Conservation (phyloP, 306 rosid genomes). For the Quercus aquifolioides region DNA sequence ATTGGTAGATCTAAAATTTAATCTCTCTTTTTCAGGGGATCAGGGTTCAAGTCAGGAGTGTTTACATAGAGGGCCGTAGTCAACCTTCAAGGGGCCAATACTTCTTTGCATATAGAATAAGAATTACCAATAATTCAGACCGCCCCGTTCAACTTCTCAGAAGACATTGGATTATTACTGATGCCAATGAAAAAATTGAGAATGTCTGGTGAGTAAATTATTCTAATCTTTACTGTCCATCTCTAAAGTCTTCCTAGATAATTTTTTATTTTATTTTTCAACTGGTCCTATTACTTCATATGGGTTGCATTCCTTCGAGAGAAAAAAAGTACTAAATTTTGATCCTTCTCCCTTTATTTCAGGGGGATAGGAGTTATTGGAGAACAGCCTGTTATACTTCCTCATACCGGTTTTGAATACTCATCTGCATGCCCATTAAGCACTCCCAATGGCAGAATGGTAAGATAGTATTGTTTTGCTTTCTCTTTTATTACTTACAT, state of each 20-base stretch:
- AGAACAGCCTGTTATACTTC: conserved; percentile 92
- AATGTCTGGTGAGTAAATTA: conserved; percentile 67
- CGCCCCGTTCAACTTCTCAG: conserved; percentile 81
- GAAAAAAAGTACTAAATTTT: not conserved
- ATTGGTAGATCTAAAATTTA: conserved; percentile 15
- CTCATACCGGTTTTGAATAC: conserved; percentile 81
- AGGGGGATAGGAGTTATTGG: conserved; percentile 99
- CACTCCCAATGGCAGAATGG: conserved; percentile 96
- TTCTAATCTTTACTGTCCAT: conserved; percentile 20
- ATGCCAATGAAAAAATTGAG: conserved; percentile 80
- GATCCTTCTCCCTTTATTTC: conserved; percentile 8
- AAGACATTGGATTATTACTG: conserved; percentile 97
- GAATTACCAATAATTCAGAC: conserved; percentile 83
- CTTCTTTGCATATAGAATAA: conserved; percentile 89
- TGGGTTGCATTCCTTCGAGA: not conserved
- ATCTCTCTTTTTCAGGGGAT: conserved; percentile 55
- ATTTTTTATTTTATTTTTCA: not conserved
- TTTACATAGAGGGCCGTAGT: conserved; percentile 91
- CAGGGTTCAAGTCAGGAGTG: conserved; percentile 94
- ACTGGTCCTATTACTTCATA: not conserved
- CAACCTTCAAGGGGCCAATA: conserved; percentile 77
- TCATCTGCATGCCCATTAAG: conserved; percentile 92
- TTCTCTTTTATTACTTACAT: not conserved
- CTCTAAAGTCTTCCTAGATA: not conserved
- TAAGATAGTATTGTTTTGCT: conserved; percentile 32